phyloP scores from a whole-genome alignment of 768 basidiomycete species.

The Saitozyma podzolica region DNA sequence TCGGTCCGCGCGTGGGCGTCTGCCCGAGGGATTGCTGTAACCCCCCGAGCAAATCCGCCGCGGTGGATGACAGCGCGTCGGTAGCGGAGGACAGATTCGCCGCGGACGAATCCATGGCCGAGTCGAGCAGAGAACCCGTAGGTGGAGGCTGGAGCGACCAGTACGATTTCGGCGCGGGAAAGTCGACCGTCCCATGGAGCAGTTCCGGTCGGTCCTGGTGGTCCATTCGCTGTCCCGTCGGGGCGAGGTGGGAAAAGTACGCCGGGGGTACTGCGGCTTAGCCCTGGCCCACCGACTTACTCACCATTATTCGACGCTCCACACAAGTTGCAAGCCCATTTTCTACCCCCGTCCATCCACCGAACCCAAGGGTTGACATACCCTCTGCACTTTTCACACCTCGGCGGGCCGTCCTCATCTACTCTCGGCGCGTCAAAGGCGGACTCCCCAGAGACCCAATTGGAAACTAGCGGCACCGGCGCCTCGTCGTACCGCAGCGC shows the following conservation, averaged over 20 bases:
- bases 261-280: constrained; percentile 65
- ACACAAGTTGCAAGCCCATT: constrained; percentile 93
- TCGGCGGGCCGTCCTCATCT: constrained; percentile 71
- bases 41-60: constrained; percentile 40
- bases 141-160: constrained; percentile 63
- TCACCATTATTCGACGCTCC: constrained; percentile 77
- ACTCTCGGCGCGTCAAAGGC: constrained; percentile 31
- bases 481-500: constrained; percentile 69
- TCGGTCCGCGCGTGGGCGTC: constrained; percentile 25
- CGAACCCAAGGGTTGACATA: constrained; percentile 94
- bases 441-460: constrained; percentile 54
- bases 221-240: constrained; percentile 74
- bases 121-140: constrained; percentile 31
- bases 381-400: constrained; percentile 79
- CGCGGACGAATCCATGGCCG: constrained; percentile 57
- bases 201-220: constrained; percentile 80
- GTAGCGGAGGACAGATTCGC: constrained; percentile 17
- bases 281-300: constrained; percentile 35
- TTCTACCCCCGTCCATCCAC: constrained; percentile 77
- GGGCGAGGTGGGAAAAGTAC: constrained; percentile 82
- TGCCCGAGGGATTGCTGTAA: constrained; percentile 41
- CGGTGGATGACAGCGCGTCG: constrained; percentile 43
- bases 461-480: constrained; percentile 68
- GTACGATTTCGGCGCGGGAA: constrained; percentile 76
- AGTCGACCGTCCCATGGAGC: constrained; percentile 87